Evolutionary conservation across 176 grass and related monocot genomes (phyloP), one percentile per base, ranked within the genome.

Genomic region (Aegilops tauschii): DNA sequence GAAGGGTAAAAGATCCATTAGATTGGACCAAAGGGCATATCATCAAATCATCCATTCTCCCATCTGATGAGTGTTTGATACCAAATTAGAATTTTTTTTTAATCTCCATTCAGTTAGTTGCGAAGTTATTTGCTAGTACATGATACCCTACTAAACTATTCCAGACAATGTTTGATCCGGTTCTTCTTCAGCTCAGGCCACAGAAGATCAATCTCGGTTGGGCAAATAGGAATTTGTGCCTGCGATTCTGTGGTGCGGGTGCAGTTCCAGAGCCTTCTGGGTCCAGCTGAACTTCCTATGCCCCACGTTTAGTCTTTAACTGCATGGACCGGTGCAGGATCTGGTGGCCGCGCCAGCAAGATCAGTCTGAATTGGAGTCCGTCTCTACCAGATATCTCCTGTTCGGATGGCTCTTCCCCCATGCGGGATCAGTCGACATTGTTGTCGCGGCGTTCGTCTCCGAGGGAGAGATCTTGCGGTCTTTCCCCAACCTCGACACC

Each of bases 331-430:
- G 73, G 35, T 90, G 89, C 80, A 79, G 89, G 80, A 79, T 90
- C 45, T 87, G 89, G 89, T 90, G 89, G 84, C 89, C 89, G 10
- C 74, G 74, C 42, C 72, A 70, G 73, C 39, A 78, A 31, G 54
- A 30, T 56, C 80, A 72, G 84, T 65, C 49, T 67, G 44, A 83
- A 29, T 20, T 71, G 18, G 32, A 65, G 0, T 50, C 80, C 1
- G 25, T n/a, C 20, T 12, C 80, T 1, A 9, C 45, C 9, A 73
- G 65, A 59, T 32, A 73, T 36, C 0, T 90, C 54, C 32, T 90
- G 18, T 73, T 90, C 20, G 89, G 89, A 35, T 90, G 89, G 84
- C 72, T 90, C 32, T 87, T 90, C 40, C 77, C 32, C 37, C 35
- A 32, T 5, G 18, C 25, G 9, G 84, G 42, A 18, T 87, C 80